Base-by-base conservation (phyloP, 176 grass and related monocot genomes). In the Musa itinerans region DNA sequence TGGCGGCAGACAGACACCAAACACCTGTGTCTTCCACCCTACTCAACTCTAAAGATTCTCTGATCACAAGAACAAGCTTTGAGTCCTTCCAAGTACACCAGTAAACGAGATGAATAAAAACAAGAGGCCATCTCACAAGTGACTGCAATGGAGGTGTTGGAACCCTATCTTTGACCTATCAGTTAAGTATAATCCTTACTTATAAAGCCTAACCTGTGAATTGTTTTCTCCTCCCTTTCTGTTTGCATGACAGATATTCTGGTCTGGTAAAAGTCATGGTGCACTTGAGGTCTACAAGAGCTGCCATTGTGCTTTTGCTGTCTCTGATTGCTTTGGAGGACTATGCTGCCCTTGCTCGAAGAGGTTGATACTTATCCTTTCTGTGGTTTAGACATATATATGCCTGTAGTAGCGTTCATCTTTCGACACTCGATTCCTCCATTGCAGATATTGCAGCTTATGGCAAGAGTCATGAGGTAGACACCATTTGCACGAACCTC, bases 131-230 rank as follows among this genome's bases (percentile, higher is more conserved):
- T 57, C 13, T 17, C 54, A 57, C 4, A 17, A 13, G 11, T 11
- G 16, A 16, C 1, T 57, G 12, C 16, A 17, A 19, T 3, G 14
- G 34, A 15, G 53, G 19, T 56, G 72, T 56, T 56, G 52, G 72
- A 56, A 74, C 27, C 72, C 10, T 57, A 56, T 21, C 72, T 57
- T 74, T 74, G 52, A 74, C 72, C 71, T 74, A 57, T 27, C 2
- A 26, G 14, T 50, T 53, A 61, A 0, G 3, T 61, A 19, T 9
- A 24, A 52, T 22, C 20, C 70, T 53, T 26, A 21, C 24, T 56
- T 74, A 74, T 74, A 74, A 53, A 56, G 23, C 22, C 49, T 25
- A 50, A 27, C 53, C 24, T 54, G 24, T 26, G 8, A 13, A 74
- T 54, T 17, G 4, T 54, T 74, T 56, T 26, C 72, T 19, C 26